Evolutionary conservation across 495 filamentous ascomycete genomes (phyloP).

Genomic region (Lepidopterella palustris): DNA sequence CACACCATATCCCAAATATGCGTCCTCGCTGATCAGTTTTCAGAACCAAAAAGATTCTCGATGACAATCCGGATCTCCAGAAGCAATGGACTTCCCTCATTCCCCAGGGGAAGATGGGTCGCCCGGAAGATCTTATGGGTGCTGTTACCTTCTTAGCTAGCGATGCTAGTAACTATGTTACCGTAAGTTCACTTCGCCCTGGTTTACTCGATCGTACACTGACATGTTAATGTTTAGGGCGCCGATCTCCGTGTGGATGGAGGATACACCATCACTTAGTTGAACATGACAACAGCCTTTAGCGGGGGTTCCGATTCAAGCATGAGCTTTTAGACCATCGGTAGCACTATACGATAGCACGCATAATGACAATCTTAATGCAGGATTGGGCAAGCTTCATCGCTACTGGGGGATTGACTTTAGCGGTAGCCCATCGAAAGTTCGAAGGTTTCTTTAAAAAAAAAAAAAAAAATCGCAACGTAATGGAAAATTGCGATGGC

Average conservation of each 20-base stretch:
- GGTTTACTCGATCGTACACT: not conserved
- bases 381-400: too few species aligned
- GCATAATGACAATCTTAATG: not conserved
- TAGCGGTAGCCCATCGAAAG: too few species aligned
- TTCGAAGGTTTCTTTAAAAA: too few species aligned
- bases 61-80: constrained; percentile 83
- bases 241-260: constrained; percentile 87
- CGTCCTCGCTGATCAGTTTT: constrained; percentile 6
- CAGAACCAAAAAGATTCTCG: constrained; percentile 88
- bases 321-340: not conserved
- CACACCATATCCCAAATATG: too few species aligned
- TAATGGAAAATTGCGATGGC: too few species aligned
- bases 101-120: constrained; percentile 85
- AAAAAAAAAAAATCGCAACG: too few species aligned
- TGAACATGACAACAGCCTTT: not conserved
- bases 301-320: not conserved
- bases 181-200: constrained; percentile 31
- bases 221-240: constrained; percentile 39
- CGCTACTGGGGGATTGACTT: too few species aligned
- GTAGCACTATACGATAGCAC: not conserved
- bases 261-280: constrained; percentile 77
- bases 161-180: constrained; percentile 80
- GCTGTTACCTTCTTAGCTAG: constrained; percentile 84
- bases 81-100: constrained; percentile 86
- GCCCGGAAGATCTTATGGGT: constrained; percentile 88